Evolutionary conservation across 2,329 filamentous ascomycete species (phyloP), one percentile per base, ranked within the genome.

Genomic region (Botrytis byssoidea): DNA sequence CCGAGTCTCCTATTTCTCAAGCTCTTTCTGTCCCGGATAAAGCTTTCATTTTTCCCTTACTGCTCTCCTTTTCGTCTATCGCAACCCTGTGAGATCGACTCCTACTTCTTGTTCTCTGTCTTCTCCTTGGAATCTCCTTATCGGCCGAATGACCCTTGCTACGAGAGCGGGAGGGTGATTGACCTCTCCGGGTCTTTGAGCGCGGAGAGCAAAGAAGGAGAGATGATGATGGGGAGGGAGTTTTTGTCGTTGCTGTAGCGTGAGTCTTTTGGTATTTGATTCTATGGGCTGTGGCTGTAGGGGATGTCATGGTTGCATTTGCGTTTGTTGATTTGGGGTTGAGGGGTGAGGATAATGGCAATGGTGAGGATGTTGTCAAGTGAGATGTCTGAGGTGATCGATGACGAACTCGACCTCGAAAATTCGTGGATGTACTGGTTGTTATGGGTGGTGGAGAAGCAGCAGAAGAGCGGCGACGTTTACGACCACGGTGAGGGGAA

Each of bases 391-490:
- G 72, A n/a, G 77, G 77, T n/a, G 77, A 78, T 16, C 79, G 77
- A 35, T 74, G 72, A 18, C 79, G 75, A n/a, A 75, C 77, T n/a
- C 79, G 76, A 22, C 79, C 79, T 14, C 79, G 76, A 20, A 80
- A 74, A 29, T 76, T 79, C 6, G 75, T 79, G 32, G 75, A 77
- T 10, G 71, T 73, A 35, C 73, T 72, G 46, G 77, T 75, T 48
- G 73, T 66, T 61, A 75, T 67, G 22, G 74, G 48, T 14, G 75
- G 74, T 4, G 70, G 72, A 35, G 76, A 74, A 42, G 51, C 73
- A 51, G 60, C 74, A 22, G 77, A 76, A 6, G 70, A 74, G 60
- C 79, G 78, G 59, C 79, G 79, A 22, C 79, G 79, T 74, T 80
- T 80, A 48, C 79, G 79, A 16, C 79, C 79, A 55, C 79, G 75